Evolutionary conservation across 345 rosid species (phyloP), one percentile per base, ranked within the genome.

Genomic region (Ceriops zippeliana): DNA sequence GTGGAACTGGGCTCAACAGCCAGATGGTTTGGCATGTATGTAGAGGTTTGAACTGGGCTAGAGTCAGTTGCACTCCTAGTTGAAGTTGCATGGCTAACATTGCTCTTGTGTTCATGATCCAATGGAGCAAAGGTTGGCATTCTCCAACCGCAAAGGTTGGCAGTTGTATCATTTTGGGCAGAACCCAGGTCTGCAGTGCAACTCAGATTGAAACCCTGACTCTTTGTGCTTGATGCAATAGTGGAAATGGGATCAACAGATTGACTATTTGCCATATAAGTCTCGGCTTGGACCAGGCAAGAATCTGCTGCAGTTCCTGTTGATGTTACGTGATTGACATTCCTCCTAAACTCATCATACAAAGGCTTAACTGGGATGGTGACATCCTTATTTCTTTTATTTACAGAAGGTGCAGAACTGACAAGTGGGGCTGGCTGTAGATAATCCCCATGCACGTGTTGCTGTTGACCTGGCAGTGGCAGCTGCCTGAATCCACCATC

Each of bases 401-500:
- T 73, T 49, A 69, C 58, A 70, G 71, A 65, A 46, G 75, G 61
- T 68, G 67, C 71, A 54, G 85, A 70, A 58, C 74, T 70, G 58
- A 67, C 34, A 16, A 79, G 52, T 26, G 70, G 64, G 52, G 75
- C 63, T 52, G 76, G 61, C 70, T 66, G 76, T 49, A 63, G 28
- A 67, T 52, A 52, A 32, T 80, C 71, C 16, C n/a, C 62, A 62
- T 61, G 78, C 24, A 66, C n/a, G 24, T 62, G 79, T 68, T 73
- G 78, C 61, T 58, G 76, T 16, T 68, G 66, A 62, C 74, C 68
- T 53, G 83, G 75, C 37, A 81, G 46, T 52, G 85, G 83, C 38
- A 72, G 78, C 49, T 72, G 85, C 69, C 68, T 80, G 68, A 85
- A 83, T 74, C 83, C 79, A 58, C 73, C 79, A 65, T 83, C 86